Evolutionary conservation across 768 basidiomycete species (phyloP).

Genomic region (Serendipita vermifera): DNA sequence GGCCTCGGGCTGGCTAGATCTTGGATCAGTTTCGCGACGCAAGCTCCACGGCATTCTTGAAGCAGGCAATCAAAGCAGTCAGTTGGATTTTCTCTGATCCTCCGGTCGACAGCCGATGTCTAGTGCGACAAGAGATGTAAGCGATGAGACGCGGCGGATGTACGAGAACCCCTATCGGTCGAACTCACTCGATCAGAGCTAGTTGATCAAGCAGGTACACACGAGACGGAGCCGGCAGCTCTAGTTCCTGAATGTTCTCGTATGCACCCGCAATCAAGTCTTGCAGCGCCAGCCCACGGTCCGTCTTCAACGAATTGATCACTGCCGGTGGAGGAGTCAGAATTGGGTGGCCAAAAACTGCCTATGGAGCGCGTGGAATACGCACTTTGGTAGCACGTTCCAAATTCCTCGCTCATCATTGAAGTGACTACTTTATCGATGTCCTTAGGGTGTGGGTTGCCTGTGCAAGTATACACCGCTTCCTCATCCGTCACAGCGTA

Average conservation of each 20-base stretch:
- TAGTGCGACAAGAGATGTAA: conserved; percentile 22
- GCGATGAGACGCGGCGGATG: neutral
- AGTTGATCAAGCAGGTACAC: conserved; percentile 86
- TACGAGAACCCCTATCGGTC: neutral
- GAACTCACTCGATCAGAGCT: conserved; percentile 84
- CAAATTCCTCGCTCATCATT: conserved; percentile 94
- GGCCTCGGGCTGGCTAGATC: too few relatives aligned
- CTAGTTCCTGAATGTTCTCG: conserved; percentile 77
- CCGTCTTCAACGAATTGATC: conserved; percentile 75
- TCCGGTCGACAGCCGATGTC: conserved; percentile 83
- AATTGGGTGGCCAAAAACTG: neutral
- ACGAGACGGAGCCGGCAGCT: conserved; percentile 72
- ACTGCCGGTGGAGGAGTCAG: conserved; percentile 33
- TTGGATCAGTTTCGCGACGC: conserved; percentile 1
- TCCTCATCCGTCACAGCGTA: conserved; percentile 80
- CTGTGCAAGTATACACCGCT: conserved; percentile 93
- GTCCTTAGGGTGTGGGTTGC: conserved; percentile 89
- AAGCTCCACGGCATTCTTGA: conserved; percentile 81
- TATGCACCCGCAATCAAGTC: conserved; percentile 86
- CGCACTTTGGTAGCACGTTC: conserved; percentile 73
- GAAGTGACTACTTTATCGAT: conserved; percentile 87
- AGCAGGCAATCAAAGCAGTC: conserved; percentile 78
- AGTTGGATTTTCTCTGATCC: conserved; percentile 91
- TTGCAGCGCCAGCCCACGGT: conserved; percentile 87
- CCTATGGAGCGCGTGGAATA: neutral